Percentiles rank a stretch among this genome's conserved stretches.
Conservation (phyloP, 148 eudicot species). For the Oxyria digyna region DNA sequence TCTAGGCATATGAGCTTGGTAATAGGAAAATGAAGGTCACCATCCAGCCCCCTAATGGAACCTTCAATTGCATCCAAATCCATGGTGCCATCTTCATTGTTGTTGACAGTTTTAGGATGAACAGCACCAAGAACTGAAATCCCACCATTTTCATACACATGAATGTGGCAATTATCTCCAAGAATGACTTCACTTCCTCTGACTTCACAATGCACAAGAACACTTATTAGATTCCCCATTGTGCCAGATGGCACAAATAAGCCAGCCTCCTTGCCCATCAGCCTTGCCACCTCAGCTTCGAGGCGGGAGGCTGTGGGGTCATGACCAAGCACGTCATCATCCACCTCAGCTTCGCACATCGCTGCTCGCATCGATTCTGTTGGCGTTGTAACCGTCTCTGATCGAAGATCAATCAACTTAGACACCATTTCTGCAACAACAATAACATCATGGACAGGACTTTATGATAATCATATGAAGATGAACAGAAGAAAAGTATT, state of each 20-base stretch:
- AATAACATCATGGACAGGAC: no score
- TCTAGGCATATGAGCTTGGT: constrained; percentile 89
- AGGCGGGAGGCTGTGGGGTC: constrained; percentile 81
- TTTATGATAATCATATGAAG: no score
- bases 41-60: constrained; percentile 56
- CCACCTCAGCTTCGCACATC: constrained; percentile 91
- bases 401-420: constrained; percentile 65
- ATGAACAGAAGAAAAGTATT: no score
- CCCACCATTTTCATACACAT: constrained; percentile 88
- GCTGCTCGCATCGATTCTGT: constrained; percentile 74
- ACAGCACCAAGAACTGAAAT: constrained; percentile 93
- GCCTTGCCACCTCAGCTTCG: constrained; percentile 64
- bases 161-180: constrained; percentile 78
- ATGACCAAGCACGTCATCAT: constrained; percentile 64
- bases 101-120: constrained; percentile 80
- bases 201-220: constrained; percentile 70
- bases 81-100: constrained; percentile 77
- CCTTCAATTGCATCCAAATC: constrained; percentile 68
- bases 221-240: constrained; percentile 88
- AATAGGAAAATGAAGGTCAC: constrained; percentile 49
- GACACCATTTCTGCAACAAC: constrained; percentile 27
- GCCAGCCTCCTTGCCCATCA: constrained; percentile 79
- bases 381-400: constrained; percentile 92
- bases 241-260: constrained; percentile 95
- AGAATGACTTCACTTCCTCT: constrained; percentile 94